A percentile compares a stretch with the other conserved stretches of the same genome.
These are phyloP conservation scores for Lactarius pseudohatsudake DNA, from an alignment of 768 basidiomycete genomes.

Conservation along the genomic window DNA sequence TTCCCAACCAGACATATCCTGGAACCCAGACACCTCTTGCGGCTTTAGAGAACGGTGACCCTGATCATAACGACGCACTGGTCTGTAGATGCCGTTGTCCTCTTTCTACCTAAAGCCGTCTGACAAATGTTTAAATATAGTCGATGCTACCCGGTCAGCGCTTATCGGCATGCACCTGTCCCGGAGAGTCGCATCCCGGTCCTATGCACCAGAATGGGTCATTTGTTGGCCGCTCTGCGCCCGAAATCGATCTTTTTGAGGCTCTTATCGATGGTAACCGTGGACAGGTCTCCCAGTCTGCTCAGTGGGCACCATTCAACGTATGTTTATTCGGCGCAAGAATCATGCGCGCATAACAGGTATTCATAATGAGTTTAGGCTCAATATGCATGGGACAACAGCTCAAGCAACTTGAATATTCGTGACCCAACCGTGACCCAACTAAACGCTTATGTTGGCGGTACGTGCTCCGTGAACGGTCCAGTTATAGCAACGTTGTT, in stretches of 20 bases:
- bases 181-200: slow-evolving; percentile 84
- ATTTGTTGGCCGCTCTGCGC: slow-evolving; percentile 75
- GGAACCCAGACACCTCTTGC: slow-evolving; percentile 65
- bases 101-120: slow-evolving; percentile 38
- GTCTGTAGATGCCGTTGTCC: slow-evolving; percentile 57
- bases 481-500: not conserved
- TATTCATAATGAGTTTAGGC: slow-evolving; percentile 50
- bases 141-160: slow-evolving; percentile 83
- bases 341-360: not conserved
- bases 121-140: slow-evolving; percentile 6
- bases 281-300: slow-evolving; percentile 77
- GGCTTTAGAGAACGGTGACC: slow-evolving; percentile 60
- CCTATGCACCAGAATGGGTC: slow-evolving; percentile 75
- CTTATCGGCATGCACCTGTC: slow-evolving; percentile 86
- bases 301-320: slow-evolving; percentile 67
- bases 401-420: slow-evolving; percentile 57
- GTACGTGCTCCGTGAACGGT: slow-evolving; percentile 33
- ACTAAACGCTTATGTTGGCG: slow-evolving; percentile 68
- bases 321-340: slow-evolving; percentile 6
- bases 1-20: slow-evolving; percentile 70
- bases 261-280: slow-evolving; percentile 58
- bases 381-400: slow-evolving; percentile 67
- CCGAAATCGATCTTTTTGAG: slow-evolving; percentile 91
- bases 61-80: slow-evolving; percentile 44
- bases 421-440: slow-evolving; percentile 50